A percentile compares a stretch with the other conserved stretches of the same genome.
These are phyloP conservation scores for Mitragyna speciosa DNA, from an alignment of 257 asterid species.

Conservation along the genomic window DNA sequence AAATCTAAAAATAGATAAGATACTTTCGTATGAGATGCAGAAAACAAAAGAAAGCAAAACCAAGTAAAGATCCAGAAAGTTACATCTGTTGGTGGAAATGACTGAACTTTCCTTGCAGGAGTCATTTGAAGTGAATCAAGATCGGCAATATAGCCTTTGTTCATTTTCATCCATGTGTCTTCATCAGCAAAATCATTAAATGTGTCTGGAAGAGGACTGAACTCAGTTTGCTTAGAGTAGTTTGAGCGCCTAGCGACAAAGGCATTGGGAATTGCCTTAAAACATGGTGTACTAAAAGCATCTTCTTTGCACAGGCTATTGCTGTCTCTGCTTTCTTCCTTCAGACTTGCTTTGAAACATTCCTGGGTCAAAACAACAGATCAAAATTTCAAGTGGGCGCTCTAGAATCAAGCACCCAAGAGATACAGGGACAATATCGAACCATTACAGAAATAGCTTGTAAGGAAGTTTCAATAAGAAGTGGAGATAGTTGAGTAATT, in stretches of 20 bases:
- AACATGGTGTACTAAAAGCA: constrained; percentile 72
- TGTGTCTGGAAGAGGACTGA: constrained; percentile 84
- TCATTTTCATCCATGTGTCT: constrained; percentile 89
- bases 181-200: constrained; percentile 77
- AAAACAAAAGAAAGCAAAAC: constrained; percentile 1
- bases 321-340: constrained; percentile 46
- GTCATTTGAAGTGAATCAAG: constrained; percentile 77
- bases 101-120: constrained; percentile 72
- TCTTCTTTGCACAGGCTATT: constrained; percentile 52
- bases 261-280: constrained; percentile 59
- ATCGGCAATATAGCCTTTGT: constrained; percentile 82
- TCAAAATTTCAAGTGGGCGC: constrained; percentile 4
- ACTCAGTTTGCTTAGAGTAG: constrained; percentile 50
- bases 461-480: background rate
- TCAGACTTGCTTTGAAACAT: constrained; percentile 37
- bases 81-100: constrained; percentile 63
- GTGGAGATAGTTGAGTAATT: background rate
- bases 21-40: background rate
- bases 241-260: constrained; percentile 78
- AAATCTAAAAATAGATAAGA: background rate
- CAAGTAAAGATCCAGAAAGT: constrained; percentile 20
- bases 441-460: background rate
- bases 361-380: constrained; percentile 35
- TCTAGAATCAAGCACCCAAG: constrained; percentile 1
- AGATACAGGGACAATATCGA: background rate